Base-by-base conservation (phyloP, 192 early-diverging fungal species). In the Gamsiella multidivaricata region DNA sequence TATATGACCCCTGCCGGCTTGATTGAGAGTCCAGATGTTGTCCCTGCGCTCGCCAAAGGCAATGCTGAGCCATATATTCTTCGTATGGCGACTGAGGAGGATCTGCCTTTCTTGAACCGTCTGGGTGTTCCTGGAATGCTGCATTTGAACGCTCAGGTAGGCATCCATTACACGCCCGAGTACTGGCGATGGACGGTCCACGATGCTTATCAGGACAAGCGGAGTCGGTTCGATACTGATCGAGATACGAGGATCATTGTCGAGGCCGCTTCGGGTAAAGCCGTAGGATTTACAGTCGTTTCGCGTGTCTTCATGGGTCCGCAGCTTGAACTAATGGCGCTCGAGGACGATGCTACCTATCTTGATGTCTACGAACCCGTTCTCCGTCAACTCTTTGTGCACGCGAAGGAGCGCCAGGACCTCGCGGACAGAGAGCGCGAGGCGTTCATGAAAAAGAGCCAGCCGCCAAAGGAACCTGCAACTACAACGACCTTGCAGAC, bases 171-270 rank as follows among this genome's bases (percentile, higher is more conserved):
- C 17, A 58, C 52, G 3, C 23, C 2, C 4, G 58, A 60, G 6
- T 78, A 53, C 54, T 78, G 74, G 74, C 42, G 58, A 23, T 69
- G 59, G 32, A 68, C 54, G 5, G 60, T 78, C 12, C 53, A 58
- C 54, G 54, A 63, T 34, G 46, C 45, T 8, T 4, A 23, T 25
- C n/a, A 52, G 7, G 39, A 50, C 11, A 63, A 42, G 20, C 45
- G 57, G 23, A 18, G 23, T 45, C 59, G 60, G 5, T 59, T 57
- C 36, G 74, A 69, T 56, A 61, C 32, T 0, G 65, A 68, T 42
- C 65, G 65, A 10, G 59, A 69, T 7, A 78, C 61, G 1, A 8
- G 53, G 1, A 64, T 78, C 22, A 68, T 76, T 60, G 52, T 63
- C 22, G 47, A 69, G 12, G 41, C 33, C 2, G 47, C 6, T 3